Evolutionary conservation across 768 basidiomycete genomes (phyloP).

Genomic region (Lactarius hengduanensis): DNA sequence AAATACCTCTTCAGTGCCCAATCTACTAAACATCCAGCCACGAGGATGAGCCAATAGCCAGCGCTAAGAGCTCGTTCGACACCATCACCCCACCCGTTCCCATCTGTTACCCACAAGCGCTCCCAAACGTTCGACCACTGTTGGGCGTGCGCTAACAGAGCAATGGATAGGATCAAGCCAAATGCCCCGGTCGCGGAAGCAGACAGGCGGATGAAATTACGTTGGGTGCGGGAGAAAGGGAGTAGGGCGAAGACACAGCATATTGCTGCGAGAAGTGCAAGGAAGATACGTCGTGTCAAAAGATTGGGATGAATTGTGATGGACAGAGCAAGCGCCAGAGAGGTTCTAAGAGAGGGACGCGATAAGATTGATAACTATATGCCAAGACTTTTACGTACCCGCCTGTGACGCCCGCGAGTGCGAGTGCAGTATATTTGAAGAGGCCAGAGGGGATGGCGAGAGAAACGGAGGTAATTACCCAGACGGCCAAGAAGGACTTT

Average conservation of each 20-base stretch:
- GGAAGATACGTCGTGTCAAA: conserved; percentile 46
- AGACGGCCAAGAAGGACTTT: conserved; percentile 57
- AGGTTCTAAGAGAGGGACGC: conserved; percentile 35
- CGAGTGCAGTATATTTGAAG: conserved; percentile 51
- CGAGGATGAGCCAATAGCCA: conserved; percentile 52
- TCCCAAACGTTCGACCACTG: conserved; percentile 65
- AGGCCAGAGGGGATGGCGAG: conserved; percentile 53
- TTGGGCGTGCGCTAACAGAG: conserved; percentile 48
- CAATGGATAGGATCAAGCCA: conserved; percentile 51
- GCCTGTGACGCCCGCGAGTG: conserved; percentile 50
- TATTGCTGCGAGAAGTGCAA: conserved; percentile 39
- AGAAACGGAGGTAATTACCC: conserved; percentile 52
- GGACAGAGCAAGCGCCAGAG: conserved; percentile 50
- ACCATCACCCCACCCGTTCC: conserved; percentile 51
- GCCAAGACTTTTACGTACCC: conserved; percentile 42
- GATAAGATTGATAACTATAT: conserved; percentile 9
- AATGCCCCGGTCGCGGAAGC: conserved; percentile 57
- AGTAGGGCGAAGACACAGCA: conserved; percentile 45
- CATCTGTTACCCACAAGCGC: conserved; percentile 53
- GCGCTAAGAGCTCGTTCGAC: conserved; percentile 60
- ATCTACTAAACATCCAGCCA: conserved; percentile 48
- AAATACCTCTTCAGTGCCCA: conserved; percentile 54
- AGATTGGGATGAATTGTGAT: conserved; percentile 56
- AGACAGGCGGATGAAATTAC: conserved; percentile 49
- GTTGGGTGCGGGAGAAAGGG: conserved; percentile 46